These are phyloP conservation scores for Vanrija humicola DNA, from an alignment of 1,284 basidiomycete species.

Conservation along the genomic window DNA sequence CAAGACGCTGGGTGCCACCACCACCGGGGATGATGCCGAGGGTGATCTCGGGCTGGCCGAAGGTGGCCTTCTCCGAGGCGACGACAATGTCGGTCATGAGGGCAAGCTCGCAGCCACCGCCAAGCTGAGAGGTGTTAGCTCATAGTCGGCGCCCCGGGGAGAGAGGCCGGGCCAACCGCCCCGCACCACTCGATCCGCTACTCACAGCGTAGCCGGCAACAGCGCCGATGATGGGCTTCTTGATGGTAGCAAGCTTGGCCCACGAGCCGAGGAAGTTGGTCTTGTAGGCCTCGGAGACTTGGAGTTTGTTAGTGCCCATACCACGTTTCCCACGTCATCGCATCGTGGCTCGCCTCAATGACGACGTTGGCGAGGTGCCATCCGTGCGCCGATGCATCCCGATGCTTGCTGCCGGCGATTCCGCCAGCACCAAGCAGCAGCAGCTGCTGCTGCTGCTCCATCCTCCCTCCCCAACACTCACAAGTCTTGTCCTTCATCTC, in stretches of 20 bases:
- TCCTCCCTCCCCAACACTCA: constrained; percentile 47
- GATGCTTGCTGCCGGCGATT: too few species aligned
- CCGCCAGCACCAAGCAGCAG: too few species aligned
- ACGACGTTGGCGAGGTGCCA: too few species aligned
- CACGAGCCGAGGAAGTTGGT: constrained; percentile 86
- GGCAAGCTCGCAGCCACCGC: constrained; percentile 94
- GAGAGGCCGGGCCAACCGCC: neutral
- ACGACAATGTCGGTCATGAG: constrained; percentile 94
- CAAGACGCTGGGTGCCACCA: constrained; percentile 61
- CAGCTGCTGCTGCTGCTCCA: too few species aligned
- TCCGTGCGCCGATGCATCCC: neutral
- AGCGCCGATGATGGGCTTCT: constrained; percentile 93
- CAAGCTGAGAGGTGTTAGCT: constrained; percentile 59
- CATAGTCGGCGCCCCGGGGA: too few species aligned
- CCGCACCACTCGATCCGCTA: neutral
- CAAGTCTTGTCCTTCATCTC: constrained; percentile 71
- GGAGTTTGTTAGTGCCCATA: constrained; percentile 5
- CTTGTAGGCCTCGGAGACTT: constrained; percentile 81
- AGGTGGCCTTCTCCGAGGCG: constrained; percentile 85
- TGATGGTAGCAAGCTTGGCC: constrained; percentile 68
- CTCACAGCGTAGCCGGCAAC: constrained; percentile 92
- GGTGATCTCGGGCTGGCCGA: constrained; percentile 97
- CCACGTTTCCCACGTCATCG: neutral
- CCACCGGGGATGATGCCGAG: constrained; percentile 83
- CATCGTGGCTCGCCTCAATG: neutral